Evolutionary conservation across 78 protist genomes (phyloP).

Genomic region (Dictyostelium citrinum): DNA sequence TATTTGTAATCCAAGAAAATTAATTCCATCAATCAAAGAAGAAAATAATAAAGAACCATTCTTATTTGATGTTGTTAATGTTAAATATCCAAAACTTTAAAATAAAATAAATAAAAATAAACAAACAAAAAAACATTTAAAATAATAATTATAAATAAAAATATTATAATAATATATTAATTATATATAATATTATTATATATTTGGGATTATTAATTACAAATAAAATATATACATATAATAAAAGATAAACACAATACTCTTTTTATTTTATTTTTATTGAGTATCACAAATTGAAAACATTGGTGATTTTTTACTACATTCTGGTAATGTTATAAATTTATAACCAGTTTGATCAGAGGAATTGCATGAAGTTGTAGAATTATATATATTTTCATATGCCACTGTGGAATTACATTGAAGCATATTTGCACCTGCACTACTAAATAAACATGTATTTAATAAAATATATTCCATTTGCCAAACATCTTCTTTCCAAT

Average conservation of each 20-base stretch:
- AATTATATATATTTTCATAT: neutral
- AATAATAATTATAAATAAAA: neutral
- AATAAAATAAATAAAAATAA: neutral
- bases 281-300: neutral
- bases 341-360: neutral
- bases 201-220: no score
- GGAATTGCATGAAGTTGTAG: neutral
- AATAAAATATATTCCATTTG: neutral
- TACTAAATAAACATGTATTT: neutral
- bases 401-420: neutral
- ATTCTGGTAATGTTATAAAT: neutral
- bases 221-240: no score
- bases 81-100: slow-evolving; percentile 65
- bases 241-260: no score
- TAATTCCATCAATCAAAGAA: slow-evolving; percentile 60
- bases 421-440: neutral
- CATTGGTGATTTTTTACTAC: neutral
- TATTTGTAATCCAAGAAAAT: slow-evolving; percentile 79
- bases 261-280: no score
- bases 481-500: neutral
- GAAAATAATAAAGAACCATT: slow-evolving; percentile 32
- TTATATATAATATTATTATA: no score
- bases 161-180: neutral
- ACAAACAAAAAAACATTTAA: neutral
- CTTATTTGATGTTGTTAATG: slow-evolving; percentile 52